Conservation (phyloP, 805 yeast species). For the Kluyveromyces aestuarii region DNA sequence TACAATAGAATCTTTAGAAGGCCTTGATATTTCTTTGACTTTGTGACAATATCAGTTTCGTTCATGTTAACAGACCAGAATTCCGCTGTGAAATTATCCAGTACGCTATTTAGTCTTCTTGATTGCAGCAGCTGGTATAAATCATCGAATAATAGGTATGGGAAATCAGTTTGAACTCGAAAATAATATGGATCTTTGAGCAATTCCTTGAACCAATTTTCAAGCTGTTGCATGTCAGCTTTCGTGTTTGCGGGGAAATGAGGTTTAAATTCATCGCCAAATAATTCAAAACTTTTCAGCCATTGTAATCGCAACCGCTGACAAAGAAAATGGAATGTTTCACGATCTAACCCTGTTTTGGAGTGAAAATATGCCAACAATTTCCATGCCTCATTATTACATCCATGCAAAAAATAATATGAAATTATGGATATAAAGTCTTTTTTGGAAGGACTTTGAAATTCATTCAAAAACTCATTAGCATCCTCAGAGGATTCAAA, state of each 20-base stretch:
- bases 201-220: constrained; percentile 9
- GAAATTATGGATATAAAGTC: constrained; percentile 23
- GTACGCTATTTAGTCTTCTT: neutral
- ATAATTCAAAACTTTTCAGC: constrained; percentile 15
- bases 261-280: constrained; percentile 11
- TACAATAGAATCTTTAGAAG: constrained; percentile 21
- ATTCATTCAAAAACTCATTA: constrained; percentile 20
- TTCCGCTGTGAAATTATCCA: neutral
- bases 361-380: constrained; percentile 21
- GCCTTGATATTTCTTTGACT: constrained; percentile 18
- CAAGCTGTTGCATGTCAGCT: constrained; percentile 5
- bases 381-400: constrained; percentile 8
- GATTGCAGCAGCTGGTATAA: constrained; percentile 6
- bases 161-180: constrained; percentile 14
- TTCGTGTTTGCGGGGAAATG: constrained; percentile 5
- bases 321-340: constrained; percentile 13
- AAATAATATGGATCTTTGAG: constrained; percentile 12
- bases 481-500: constrained; percentile 14
- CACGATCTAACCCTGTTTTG: constrained; percentile 10
- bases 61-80: constrained; percentile 4
- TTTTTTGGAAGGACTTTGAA: constrained; percentile 17
- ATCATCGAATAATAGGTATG: constrained; percentile 11
- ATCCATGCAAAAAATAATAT: constrained; percentile 14
- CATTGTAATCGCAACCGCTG: constrained; percentile 19
- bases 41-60: constrained; percentile 6